phyloP scores from a whole-genome alignment of 2,329 filamentous ascomycete genomes.

The Xylaria sp. region DNA sequence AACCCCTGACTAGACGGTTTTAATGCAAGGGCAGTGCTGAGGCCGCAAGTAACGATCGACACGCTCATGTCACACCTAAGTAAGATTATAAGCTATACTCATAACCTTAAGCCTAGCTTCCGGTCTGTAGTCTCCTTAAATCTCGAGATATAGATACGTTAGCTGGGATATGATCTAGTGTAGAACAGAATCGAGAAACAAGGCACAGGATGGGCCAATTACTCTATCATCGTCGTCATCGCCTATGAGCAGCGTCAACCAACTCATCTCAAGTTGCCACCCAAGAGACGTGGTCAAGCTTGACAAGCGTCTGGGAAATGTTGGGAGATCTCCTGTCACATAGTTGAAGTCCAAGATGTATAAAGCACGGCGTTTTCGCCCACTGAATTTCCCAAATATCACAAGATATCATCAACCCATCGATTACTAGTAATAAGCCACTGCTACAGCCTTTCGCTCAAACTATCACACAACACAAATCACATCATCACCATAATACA shows the following conservation, averaged over 20 bases:
- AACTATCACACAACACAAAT: neutral
- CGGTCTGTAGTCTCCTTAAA: neutral
- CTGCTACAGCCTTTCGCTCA: neutral
- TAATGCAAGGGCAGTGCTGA: conserved; percentile 18
- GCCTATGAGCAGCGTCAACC: neutral
- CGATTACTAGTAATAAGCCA: neutral
- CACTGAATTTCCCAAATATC: neutral
- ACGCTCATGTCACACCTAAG: neutral
- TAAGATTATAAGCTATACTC: conserved; percentile 14
- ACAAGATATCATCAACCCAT: conserved; percentile 8
- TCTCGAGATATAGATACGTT: neutral
- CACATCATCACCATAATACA: neutral
- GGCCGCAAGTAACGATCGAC: conserved; percentile 23
- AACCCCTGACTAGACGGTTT: conserved; percentile 5
- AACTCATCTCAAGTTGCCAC: neutral
- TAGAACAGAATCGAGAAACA: conserved; percentile 12
- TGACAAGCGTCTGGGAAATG: neutral
- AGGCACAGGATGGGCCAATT: neutral
- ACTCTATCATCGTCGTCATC: conserved; percentile 26
- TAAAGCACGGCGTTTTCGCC: conserved; percentile 20
- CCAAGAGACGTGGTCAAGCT: neutral
- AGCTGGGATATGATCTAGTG: conserved; percentile 11
- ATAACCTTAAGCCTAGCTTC: neutral
- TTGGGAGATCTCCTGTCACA: neutral
- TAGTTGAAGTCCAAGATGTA: conserved; percentile 4